phyloP scores from a whole-genome alignment of 306 rosid species.

The Alnus glutinosa region DNA sequence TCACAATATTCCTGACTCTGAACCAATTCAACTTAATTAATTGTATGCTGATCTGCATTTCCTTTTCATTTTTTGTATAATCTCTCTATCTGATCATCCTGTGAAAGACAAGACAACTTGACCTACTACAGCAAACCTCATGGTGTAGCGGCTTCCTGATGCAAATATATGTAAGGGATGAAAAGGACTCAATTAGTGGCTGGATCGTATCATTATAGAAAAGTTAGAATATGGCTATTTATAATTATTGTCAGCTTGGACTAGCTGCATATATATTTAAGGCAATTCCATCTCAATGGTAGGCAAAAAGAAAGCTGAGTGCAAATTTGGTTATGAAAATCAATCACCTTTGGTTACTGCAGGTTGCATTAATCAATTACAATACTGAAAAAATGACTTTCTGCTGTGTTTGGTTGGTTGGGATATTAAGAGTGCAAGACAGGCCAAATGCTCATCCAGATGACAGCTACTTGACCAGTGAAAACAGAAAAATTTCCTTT shows the following conservation, averaged over 20 bases:
- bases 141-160: conserved; percentile 26
- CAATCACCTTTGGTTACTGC: conserved; percentile 18
- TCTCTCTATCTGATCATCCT: conserved; percentile 19
- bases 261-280: conserved; percentile 22
- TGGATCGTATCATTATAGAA: conserved; percentile 16
- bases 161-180: conserved; percentile 18
- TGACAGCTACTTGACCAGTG: neutral
- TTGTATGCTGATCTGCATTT: neutral
- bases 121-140: conserved; percentile 36
- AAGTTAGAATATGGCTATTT: neutral
- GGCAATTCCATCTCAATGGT: conserved; percentile 23
- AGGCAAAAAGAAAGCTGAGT: conserved; percentile 31
- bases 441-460: neutral
- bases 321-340: conserved; percentile 6
- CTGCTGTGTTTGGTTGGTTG: conserved; percentile 8
- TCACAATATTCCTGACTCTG: too few species aligned
- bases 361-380: neutral
- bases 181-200: conserved; percentile 11
- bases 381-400: neutral
- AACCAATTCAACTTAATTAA: neutral
- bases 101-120: conserved; percentile 33
- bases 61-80: neutral
- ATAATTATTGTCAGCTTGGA: conserved; percentile 25
- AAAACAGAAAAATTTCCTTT: neutral
- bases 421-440: neutral